Conservation (phyloP, 225 moss, liverwort and hornwort species). For the Climacium dendroides region DNA sequence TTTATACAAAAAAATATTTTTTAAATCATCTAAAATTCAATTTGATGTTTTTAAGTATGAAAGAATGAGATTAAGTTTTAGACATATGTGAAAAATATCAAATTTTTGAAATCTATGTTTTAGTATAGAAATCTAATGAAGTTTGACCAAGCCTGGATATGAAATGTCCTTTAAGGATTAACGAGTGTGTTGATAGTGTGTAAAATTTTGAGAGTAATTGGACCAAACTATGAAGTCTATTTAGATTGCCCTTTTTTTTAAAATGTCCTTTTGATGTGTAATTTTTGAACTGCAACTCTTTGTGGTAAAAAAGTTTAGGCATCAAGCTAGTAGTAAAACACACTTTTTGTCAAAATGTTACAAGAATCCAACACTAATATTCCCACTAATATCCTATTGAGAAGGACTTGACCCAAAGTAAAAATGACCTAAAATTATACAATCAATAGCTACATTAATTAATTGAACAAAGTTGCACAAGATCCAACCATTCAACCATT, state of each 20-base stretch:
- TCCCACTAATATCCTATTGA: neutral
- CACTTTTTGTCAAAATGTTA: neutral
- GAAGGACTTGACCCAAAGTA: accelerated
- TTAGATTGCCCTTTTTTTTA: accelerated
- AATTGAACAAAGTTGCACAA: neutral
- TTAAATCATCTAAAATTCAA: too few species aligned
- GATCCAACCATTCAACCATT: neutral
- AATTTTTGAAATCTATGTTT: too few species aligned
- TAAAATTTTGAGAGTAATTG: neutral
- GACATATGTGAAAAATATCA: too few species aligned
- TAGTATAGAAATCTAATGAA: too few species aligned
- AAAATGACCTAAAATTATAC: neutral
- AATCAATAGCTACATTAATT: neutral
- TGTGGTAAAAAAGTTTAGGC: neutral
- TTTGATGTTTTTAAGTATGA: too few species aligned
- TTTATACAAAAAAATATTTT: too few species aligned
- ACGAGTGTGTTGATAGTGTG: neutral
- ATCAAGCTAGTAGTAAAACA: neutral
- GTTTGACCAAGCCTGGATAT: too few species aligned
- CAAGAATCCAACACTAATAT: neutral
- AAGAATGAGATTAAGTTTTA: too few species aligned
- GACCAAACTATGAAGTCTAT: too few species aligned
- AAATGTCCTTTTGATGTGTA: neutral
- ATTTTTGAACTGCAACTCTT: neutral
- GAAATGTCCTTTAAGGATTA: too few species aligned